A percentile compares a stretch with the other conserved stretches of the same genome.
Conservation (phyloP, 108 stramenopile genomes). For the Cylindrotheca fusiformis region DNA sequence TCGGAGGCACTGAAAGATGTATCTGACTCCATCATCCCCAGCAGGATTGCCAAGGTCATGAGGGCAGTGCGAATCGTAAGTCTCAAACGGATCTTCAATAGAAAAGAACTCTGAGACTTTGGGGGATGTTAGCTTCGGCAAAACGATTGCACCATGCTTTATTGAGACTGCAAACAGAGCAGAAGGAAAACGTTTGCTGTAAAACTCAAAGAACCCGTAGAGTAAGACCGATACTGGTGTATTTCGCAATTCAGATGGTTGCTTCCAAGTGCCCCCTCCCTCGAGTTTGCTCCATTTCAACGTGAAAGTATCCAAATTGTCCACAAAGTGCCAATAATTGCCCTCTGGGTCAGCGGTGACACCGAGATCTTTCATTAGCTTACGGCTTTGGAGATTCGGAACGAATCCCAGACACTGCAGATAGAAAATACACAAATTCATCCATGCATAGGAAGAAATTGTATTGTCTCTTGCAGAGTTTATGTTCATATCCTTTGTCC, state of each 20-base stretch:
- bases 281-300: conserved; percentile 41
- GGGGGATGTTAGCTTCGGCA: conserved; percentile 54
- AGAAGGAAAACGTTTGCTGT: conserved; percentile 47
- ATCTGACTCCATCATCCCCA: conserved; percentile 39
- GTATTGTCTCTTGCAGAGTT: conserved; percentile 63
- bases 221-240: conserved; percentile 45
- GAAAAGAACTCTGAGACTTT: conserved; percentile 36
- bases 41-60: conserved; percentile 74
- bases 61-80: conserved; percentile 66
- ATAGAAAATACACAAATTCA: conserved; percentile 78
- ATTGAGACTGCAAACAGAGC: conserved; percentile 50
- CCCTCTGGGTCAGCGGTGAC: conserved; percentile 31
- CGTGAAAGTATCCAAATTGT: conserved; percentile 59
- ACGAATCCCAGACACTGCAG: conserved; percentile 71
- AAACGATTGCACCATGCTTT: conserved; percentile 34
- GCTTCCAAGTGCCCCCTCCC: conserved; percentile 35
- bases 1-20: conserved; percentile 30
- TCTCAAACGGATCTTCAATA: conserved; percentile 90
- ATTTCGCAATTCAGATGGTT: conserved; percentile 20
- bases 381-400: conserved; percentile 61
- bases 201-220: conserved; percentile 81
- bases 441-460: conserved; percentile 76
- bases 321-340: conserved; percentile 65
- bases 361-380: conserved; percentile 43
- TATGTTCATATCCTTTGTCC: conserved; percentile 56